These are phyloP conservation scores for Didymella arachidicola DNA, from an alignment of 2,329 filamentous ascomycete genomes.

Conservation along the genomic window DNA sequence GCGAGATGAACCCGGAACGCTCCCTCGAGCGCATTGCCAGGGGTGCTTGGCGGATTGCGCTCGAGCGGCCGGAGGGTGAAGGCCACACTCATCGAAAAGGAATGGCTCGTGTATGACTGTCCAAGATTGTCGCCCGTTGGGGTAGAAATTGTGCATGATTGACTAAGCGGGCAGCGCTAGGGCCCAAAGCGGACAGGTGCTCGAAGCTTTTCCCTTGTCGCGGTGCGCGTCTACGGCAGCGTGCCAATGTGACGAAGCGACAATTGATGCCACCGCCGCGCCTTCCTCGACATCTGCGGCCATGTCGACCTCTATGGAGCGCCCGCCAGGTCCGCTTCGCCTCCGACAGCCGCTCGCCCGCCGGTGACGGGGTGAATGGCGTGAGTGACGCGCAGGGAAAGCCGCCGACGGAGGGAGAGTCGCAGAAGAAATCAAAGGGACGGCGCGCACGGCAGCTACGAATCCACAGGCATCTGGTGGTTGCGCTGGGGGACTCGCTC, in stretches of 20 bases:
- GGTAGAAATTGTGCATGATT: constrained; percentile 23
- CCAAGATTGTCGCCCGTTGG: constrained; percentile 7
- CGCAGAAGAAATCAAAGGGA: background rate
- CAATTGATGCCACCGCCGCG: constrained; percentile 58
- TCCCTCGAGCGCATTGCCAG: constrained; percentile 60
- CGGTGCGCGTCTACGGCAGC: constrained; percentile 21
- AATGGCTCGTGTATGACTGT: constrained; percentile 5
- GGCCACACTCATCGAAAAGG: constrained; percentile 31
- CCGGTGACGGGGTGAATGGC: constrained; percentile 15
- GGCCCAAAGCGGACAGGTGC: constrained; percentile 16
- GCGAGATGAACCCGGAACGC: constrained; percentile 67
- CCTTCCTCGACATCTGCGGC: constrained; percentile 53
- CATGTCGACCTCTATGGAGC: constrained; percentile 54
- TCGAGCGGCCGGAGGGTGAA: constrained; percentile 64
- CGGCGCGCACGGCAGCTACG: background rate
- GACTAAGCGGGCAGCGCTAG: constrained; percentile 32
- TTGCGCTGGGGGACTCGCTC: too few species aligned
- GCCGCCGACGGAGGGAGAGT: background rate
- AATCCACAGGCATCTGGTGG: too few species aligned
- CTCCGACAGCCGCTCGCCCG: constrained; percentile 26
- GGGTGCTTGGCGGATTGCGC: constrained; percentile 56
- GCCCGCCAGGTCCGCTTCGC: constrained; percentile 44
- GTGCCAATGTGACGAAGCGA: constrained; percentile 46
- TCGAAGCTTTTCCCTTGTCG: constrained; percentile 31
- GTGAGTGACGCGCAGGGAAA: background rate